Conservation (phyloP, 2,329 filamentous ascomycete genomes). For the Pezicula rhizophila region DNA sequence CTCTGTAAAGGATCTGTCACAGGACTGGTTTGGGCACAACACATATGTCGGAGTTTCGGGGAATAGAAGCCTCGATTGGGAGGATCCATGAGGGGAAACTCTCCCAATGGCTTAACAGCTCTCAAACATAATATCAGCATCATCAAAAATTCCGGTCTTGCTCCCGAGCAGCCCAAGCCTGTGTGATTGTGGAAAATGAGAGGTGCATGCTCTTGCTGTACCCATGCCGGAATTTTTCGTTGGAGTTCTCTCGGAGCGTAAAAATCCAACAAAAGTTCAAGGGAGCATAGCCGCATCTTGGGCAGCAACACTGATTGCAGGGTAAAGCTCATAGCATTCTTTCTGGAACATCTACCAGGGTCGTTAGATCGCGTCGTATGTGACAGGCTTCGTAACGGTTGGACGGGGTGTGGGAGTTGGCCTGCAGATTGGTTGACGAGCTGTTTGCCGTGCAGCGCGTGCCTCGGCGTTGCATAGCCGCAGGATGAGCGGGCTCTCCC, state of each 20-base stretch:
- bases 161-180: conserved; percentile 3
- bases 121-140: conserved; percentile 12
- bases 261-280: not conserved
- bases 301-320: conserved; percentile 1
- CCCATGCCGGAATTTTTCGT: not conserved
- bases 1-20: not conserved
- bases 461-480: conserved; percentile 1
- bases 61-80: not conserved
- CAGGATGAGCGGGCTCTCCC: conserved; percentile 7
- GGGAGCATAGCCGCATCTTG: conserved; percentile 3
- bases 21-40: not conserved
- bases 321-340: not conserved
- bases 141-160: conserved; percentile 7
- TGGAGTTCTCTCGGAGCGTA: not conserved
- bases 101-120: conserved; percentile 5
- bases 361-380: not conserved
- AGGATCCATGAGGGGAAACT: not conserved
- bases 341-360: not conserved
- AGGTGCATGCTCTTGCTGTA: not conserved
- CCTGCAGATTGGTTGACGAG: not conserved
- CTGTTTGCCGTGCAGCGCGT: not conserved
- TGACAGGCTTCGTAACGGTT: not conserved
- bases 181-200: conserved; percentile 8
- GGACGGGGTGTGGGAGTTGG: not conserved
- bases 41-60: conserved; percentile 7